A percentile compares a stretch with the other conserved stretches of the same genome.
phyloP scores from a whole-genome alignment of 139 green algal genomes.

The Chlorella vulgaris region DNA sequence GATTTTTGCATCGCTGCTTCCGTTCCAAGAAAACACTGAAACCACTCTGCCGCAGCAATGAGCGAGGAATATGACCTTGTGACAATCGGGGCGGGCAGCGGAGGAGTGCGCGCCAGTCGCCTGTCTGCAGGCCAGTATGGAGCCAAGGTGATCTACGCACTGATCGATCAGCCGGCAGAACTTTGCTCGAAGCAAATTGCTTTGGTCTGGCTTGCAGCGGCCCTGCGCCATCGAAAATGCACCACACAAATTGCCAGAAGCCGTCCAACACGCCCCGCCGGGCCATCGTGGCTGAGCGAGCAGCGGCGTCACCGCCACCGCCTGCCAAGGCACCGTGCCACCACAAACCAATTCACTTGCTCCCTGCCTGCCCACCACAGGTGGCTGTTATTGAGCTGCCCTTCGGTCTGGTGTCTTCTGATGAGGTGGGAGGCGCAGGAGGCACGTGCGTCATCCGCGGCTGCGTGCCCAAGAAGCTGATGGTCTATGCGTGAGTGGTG shows the following conservation, averaged over 20 bases:
- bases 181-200: too few species aligned
- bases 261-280: too few species aligned
- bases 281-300: too few species aligned
- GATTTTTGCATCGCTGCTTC: too few species aligned
- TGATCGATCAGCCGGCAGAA: too few species aligned
- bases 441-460: slow-evolving; percentile 97
- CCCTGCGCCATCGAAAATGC: neutral
- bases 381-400: slow-evolving; percentile 94
- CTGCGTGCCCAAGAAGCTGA: slow-evolving; percentile 99
- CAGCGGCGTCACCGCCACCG: too few species aligned
- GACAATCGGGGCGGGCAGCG: slow-evolving; percentile 90
- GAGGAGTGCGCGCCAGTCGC: slow-evolving; percentile 82
- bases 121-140: slow-evolving; percentile 68
- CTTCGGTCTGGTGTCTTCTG: slow-evolving; percentile 82
- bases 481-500: slow-evolving; percentile 85
- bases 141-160: slow-evolving; percentile 34
- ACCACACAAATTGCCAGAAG: neutral
- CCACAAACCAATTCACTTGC: too few species aligned
- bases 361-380: too few species aligned
- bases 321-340: too few species aligned
- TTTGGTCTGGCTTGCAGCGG: neutral
- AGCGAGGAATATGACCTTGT: slow-evolving; percentile 85
- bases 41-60: too few species aligned
- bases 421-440: slow-evolving; percentile 85
- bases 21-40: too few species aligned